Evolutionary conservation across 805 yeast species (phyloP).

Genomic region (Metschnikowia shivogae): DNA sequence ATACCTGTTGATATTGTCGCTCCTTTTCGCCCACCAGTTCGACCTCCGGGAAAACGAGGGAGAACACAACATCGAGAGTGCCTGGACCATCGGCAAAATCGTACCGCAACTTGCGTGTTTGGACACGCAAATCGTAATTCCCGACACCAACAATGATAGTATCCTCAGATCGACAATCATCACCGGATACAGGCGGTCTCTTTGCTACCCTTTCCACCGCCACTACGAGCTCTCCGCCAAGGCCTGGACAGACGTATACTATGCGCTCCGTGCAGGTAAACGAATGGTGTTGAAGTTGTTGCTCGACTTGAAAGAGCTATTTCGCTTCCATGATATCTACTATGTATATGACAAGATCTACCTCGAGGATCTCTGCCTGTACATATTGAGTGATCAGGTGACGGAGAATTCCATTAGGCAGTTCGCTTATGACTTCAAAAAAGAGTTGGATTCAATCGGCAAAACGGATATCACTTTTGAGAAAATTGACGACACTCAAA

Average conservation of each 20-base stretch:
- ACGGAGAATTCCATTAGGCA: constrained; percentile 55
- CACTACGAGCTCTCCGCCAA: constrained; percentile 54
- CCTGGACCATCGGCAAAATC: constrained; percentile 90
- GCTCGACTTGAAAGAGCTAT: constrained; percentile 62
- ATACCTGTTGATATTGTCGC: constrained; percentile 58
- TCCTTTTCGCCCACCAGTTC: constrained; percentile 70
- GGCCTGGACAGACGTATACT: constrained; percentile 75
- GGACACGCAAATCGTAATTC: constrained; percentile 51
- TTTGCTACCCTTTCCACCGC: constrained; percentile 78
- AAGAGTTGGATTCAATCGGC: constrained; percentile 32
- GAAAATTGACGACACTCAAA: constrained; percentile 32
- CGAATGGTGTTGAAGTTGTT: constrained; percentile 57
- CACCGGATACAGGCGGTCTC: constrained; percentile 66
- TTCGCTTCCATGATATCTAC: constrained; percentile 78
- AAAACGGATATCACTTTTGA: constrained; percentile 55
- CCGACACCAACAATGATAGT: constrained; percentile 21
- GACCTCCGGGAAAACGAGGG: constrained; percentile 73
- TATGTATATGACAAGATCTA: constrained; percentile 77
- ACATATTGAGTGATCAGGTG: constrained; percentile 62
- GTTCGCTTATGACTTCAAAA: constrained; percentile 62
- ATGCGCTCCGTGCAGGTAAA: constrained; percentile 64
- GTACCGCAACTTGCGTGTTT: constrained; percentile 73
- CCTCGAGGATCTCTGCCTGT: constrained; percentile 71
- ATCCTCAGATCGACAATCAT: constrained; percentile 52
- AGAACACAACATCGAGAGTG: constrained; percentile 75